Evolutionary conservation across 1,284 basidiomycete genomes (phyloP), one percentile per base, ranked within the genome.

Genomic region (Microbotryum saponariae): DNA sequence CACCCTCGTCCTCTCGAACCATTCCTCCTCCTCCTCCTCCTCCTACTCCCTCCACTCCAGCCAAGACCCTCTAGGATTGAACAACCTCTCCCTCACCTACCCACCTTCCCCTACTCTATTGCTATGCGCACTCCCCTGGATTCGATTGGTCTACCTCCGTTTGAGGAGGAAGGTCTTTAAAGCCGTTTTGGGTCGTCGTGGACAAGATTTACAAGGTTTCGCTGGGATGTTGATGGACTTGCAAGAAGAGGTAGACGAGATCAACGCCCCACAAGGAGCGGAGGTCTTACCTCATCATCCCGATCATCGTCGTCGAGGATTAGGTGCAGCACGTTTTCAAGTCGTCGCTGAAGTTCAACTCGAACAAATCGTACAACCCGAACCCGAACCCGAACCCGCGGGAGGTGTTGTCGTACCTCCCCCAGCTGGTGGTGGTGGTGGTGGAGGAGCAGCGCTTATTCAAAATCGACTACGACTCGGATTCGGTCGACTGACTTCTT

Each of bases 41-140:
- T 27, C 4, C 25, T 25, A 18, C 14, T 20, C 46, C 12, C 48
- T 59, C 42, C 9, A 42, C 37, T 16, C 37, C 14, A 16, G 4
- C 37, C 37, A 42, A 42, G 60, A 66, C 44, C 63, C 64, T 1
- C 37, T 60, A 54, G 70, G 68, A 2, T 64, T 71, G 25, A 59
- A 66, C 27, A 58, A 62, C 61, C 70, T 73, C 50, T 56, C 68
- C 27, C 33, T 70, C 42, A 51, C 56, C 21, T 69, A 49, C 54
- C 69, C 71, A 2, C 66, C 69, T 20, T 64, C 67, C 0, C 69
- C 69, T 1, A 66, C 70, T 1, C 58, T 71, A 14, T 63, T 64
- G 10, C 53, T 71, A 27, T 67, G 69, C 54, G 54, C 67, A 37
- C 54, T 72, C 14, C 73, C 71, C 14, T 72, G 71, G 71, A 47